Evolutionary conservation across 2,329 filamentous ascomycete genomes (phyloP).

Genomic region (Aureobasidium sp.): DNA sequence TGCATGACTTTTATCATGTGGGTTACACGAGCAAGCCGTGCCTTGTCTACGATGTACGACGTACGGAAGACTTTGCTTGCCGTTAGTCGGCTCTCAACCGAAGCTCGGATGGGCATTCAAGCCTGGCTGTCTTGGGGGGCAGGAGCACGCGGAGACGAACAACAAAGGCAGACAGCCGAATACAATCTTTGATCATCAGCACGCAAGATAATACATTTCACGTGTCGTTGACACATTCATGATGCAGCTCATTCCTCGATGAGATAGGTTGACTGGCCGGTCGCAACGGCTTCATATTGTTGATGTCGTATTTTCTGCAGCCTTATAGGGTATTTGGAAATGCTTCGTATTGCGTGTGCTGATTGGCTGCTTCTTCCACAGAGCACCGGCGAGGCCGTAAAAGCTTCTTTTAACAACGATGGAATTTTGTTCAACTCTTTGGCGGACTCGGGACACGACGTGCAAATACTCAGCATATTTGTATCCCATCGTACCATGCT

Average conservation of each 20-base stretch:
- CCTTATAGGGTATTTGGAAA: constrained; percentile 11
- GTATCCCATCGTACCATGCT: background rate
- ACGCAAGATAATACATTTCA: background rate
- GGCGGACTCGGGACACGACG: background rate
- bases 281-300: background rate
- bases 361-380: constrained; percentile 3
- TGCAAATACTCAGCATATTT: background rate
- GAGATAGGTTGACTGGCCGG: background rate
- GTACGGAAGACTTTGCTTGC: background rate
- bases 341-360: background rate
- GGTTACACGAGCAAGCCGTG: background rate
- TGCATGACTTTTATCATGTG: background rate
- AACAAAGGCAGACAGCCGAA: background rate
- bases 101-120: background rate
- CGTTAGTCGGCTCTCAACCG: background rate
- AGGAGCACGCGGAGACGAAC: background rate
- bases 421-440: background rate
- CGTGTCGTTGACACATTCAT: background rate
- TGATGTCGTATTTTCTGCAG: background rate
- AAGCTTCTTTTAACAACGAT: background rate
- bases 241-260: background rate
- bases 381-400: background rate
- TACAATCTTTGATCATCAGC: background rate
- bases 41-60: background rate
- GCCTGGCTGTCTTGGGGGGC: background rate